Base-by-base conservation (phyloP, 2,329 filamentous ascomycete genomes). In the Pseudogymnoascus sp. region DNA sequence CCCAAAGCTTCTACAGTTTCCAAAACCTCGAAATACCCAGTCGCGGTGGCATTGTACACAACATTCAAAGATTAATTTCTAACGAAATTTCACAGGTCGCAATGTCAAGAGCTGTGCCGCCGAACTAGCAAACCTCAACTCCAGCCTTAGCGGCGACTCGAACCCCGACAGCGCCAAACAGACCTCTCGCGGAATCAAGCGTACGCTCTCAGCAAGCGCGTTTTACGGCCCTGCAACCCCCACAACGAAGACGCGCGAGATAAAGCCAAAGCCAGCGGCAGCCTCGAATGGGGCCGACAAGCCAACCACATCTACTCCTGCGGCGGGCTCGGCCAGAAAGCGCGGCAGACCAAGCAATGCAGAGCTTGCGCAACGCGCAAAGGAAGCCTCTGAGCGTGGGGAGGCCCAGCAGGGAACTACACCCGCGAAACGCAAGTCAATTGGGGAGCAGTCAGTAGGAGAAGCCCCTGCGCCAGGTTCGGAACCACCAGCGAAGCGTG, bases 291-390 rank as follows among this genome's bases (percentile, higher is more conserved):
- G 55, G 23, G 58, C 28, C 58, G 36, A 33, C 23, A 62, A 38
- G 12, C 38, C 62, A 12, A 12, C 9, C 38, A 28, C 25, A 42
- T 23, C 33, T n/a, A 36, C 63, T 6, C 23, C 62, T 3, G n/a
- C 52, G 19, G 30, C 25, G 3, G 45, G 38, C 28, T 30, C 45
- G 7, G 42, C 16, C 28, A 61, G 49, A 41, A 64, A 64, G 35
- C 61, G 63, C n/a, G 63, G 63, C 12, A 25, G 63, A 28, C 63
- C 63, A 55, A 41, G 41, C 36, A 64, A 64, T 33, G 63, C 55
- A 5, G 63, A 63, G 23, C 39, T 64, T n/a, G 63, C 61, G 14
- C 30, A 35, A 25, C 49, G 63, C 16, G 42, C 38, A 39, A 49
- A 60, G 30, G 62, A 52, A 25, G 49, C 62, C 30, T 61, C 42